A percentile compares a stretch with the other conserved stretches of the same genome.
Evolutionary conservation across 495 filamentous ascomycete genomes (phyloP).

Genomic region (Penicillium maclennaniae): DNA sequence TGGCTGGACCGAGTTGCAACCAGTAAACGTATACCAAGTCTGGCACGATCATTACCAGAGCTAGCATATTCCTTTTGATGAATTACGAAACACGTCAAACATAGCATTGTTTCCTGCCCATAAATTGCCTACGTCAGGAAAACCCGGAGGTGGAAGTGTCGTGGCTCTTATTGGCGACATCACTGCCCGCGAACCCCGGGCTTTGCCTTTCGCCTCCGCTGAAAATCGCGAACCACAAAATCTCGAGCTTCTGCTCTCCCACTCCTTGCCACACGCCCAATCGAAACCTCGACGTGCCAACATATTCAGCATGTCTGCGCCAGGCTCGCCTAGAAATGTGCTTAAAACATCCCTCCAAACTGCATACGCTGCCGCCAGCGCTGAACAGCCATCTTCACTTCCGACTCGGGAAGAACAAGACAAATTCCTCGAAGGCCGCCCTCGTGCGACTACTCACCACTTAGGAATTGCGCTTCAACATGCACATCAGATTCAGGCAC

Average conservation of each 20-base stretch:
- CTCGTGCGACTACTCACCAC: conserved; percentile 49
- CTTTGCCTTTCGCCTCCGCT: conserved; percentile 11
- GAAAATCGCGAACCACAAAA: conserved; percentile 1
- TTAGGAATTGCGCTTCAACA: conserved; percentile 69
- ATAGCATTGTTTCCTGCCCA: neutral
- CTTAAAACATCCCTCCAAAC: conserved; percentile 52
- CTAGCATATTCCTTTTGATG: too few species aligned
- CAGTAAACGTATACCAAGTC: neutral
- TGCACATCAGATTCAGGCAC: conserved; percentile 72
- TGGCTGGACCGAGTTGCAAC: neutral
- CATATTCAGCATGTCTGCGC: conserved; percentile 12
- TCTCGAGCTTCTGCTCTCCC: neutral
- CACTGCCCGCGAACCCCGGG: conserved; percentile 2
- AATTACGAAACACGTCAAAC: too few species aligned
- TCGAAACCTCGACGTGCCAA: neutral
- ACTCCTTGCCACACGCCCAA: neutral
- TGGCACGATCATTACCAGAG: too few species aligned
- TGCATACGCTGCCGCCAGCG: conserved; percentile 34
- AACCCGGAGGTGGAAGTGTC: conserved; percentile 1
- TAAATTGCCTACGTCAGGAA: conserved; percentile 14
- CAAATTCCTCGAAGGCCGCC: conserved; percentile 28
- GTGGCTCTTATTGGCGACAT: conserved; percentile 17
- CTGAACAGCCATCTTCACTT: conserved; percentile 24
- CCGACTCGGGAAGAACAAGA: conserved; percentile 34
- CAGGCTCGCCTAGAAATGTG: conserved; percentile 43